Conservation (phyloP, 441 rosid genomes). For the Erysimum pusillum region DNA sequence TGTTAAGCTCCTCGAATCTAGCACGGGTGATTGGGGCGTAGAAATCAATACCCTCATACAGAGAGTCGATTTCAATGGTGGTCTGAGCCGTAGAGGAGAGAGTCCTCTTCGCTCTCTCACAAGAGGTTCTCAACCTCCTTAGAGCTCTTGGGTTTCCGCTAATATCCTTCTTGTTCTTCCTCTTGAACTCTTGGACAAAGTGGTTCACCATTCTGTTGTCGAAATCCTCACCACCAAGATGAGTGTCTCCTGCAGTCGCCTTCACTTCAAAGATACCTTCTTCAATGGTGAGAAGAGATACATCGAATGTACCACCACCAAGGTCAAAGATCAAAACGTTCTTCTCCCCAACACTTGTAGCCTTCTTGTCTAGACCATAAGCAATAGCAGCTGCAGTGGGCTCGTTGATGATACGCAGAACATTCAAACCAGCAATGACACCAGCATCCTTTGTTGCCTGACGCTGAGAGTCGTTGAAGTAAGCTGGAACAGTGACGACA, state of each 20-base stretch:
- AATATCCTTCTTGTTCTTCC: conserved; percentile 70
- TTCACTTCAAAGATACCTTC: conserved; percentile 73
- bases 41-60: conserved; percentile 69
- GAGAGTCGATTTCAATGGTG: conserved; percentile 65
- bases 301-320: conserved; percentile 75
- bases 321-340: conserved; percentile 67
- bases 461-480: conserved; percentile 73
- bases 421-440: conserved; percentile 69
- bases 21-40: conserved; percentile 64
- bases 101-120: conserved; percentile 72
- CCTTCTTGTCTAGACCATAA: conserved; percentile 69
- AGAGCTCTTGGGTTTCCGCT: conserved; percentile 66
- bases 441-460: conserved; percentile 73
- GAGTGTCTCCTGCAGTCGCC: conserved; percentile 69
- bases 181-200: conserved; percentile 71
- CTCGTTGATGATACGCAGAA: conserved; percentile 68
- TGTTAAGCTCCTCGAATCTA: conserved; percentile 68
- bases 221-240: conserved; percentile 67
- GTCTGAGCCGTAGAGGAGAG: conserved; percentile 71
- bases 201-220: conserved; percentile 77
- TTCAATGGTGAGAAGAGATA: conserved; percentile 66
- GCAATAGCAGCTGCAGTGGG: conserved; percentile 74
- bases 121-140: conserved; percentile 69
- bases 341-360: conserved; percentile 66
- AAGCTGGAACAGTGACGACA: conserved; percentile 68